Evolutionary conservation across 352 stramenopile genomes (phyloP).

Genomic region (Phytophthora melonis): DNA sequence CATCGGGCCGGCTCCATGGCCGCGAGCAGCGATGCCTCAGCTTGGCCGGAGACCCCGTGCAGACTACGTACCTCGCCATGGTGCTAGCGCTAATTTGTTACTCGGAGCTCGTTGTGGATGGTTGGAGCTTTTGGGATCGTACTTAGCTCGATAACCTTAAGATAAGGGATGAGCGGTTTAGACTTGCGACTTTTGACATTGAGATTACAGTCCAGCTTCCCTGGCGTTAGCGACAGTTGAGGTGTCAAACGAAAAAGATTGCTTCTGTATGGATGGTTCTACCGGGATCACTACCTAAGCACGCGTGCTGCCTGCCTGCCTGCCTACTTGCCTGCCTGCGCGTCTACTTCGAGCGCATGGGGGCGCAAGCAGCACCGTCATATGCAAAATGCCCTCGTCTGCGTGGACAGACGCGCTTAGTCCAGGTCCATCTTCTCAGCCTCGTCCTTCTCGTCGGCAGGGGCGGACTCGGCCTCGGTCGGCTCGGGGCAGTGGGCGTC

Average conservation of each 20-base stretch:
- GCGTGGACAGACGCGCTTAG: constrained; percentile 46
- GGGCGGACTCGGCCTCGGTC: constrained; percentile 46
- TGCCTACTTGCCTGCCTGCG: constrained; percentile 26
- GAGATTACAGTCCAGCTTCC: not conserved
- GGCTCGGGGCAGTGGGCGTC: constrained; percentile 56
- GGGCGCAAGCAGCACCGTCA: constrained; percentile 31
- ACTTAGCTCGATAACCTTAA: constrained; percentile 17
- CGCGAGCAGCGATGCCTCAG: not conserved
- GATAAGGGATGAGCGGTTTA: too few relatives aligned
- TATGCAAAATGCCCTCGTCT: constrained; percentile 37
- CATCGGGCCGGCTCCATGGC: not conserved
- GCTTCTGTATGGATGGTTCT: constrained; percentile 33
- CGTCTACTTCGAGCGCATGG: constrained; percentile 35
- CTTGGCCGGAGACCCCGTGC: not conserved
- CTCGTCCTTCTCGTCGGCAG: constrained; percentile 50
- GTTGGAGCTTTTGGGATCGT: constrained; percentile 38
- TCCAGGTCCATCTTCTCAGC: constrained; percentile 90
- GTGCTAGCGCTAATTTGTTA: constrained; percentile 7
- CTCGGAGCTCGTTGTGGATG: constrained; percentile 19
- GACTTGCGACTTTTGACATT: constrained; percentile 6
- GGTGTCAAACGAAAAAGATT: constrained; percentile 26
- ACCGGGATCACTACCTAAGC: constrained; percentile 34
- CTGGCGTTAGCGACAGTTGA: not conserved
- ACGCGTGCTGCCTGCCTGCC: constrained; percentile 10
- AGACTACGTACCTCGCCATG: constrained; percentile 40